These are phyloP conservation scores for Phytophthora agathidicida DNA, from an alignment of 352 stramenopile genomes.

Conservation along the genomic window DNA sequence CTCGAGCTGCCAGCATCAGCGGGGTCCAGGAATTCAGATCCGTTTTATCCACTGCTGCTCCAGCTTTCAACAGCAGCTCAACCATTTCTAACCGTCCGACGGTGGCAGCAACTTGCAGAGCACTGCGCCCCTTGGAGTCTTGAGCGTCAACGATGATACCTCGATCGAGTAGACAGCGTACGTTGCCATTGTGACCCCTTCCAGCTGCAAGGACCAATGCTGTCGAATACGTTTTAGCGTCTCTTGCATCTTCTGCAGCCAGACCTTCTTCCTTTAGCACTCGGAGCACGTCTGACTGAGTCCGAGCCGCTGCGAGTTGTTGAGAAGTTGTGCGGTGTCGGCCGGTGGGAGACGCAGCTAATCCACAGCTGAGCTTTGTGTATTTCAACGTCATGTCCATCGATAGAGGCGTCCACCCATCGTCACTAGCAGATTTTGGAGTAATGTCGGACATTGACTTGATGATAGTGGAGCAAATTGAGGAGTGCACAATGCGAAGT, in stretches of 20 bases:
- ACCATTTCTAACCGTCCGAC: constrained; percentile 19
- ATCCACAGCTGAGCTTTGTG: constrained; percentile 22
- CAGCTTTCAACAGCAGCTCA: constrained; percentile 24
- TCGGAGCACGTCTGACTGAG: constrained; percentile 27
- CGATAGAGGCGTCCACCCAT: constrained; percentile 33
- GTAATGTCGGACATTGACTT: not conserved
- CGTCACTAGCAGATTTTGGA: constrained; percentile 3
- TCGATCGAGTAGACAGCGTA: constrained; percentile 30
- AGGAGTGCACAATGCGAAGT: constrained; percentile 15
- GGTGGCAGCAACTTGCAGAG: constrained; percentile 17
- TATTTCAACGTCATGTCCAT: constrained; percentile 25
- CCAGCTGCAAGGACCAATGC: constrained; percentile 19
- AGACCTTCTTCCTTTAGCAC: constrained; percentile 35
- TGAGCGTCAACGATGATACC: constrained; percentile 19
- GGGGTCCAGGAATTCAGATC: constrained; percentile 17
- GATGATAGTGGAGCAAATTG: constrained; percentile 7
- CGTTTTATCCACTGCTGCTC: constrained; percentile 17
- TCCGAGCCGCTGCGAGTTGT: constrained; percentile 21
- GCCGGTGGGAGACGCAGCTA: not conserved
- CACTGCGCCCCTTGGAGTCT: constrained; percentile 11
- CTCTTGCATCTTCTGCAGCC: constrained; percentile 6
- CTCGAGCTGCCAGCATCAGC: constrained; percentile 30
- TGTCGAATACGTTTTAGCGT: constrained; percentile 21
- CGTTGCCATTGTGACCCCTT: constrained; percentile 25
- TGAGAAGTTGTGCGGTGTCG: constrained; percentile 1